Percentiles rank a stretch among this genome's conserved stretches.
phyloP scores from a whole-genome alignment of 2,329 filamentous ascomycete genomes.

The Ophiocordyceps sinensis region DNA sequence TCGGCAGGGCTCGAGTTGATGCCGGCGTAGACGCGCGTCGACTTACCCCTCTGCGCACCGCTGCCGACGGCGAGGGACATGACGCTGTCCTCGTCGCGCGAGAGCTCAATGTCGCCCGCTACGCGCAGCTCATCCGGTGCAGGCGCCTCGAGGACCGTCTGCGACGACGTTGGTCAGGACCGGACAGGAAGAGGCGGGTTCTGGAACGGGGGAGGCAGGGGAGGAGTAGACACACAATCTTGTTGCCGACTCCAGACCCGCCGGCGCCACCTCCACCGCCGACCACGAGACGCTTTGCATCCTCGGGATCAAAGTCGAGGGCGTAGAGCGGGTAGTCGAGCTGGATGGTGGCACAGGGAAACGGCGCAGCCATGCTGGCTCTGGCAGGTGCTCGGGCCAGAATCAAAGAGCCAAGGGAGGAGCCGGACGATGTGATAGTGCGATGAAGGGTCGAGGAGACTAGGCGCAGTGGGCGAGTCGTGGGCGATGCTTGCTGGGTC shows the following conservation, averaged over 20 bases:
- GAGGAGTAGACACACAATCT: slow-evolving; percentile 46
- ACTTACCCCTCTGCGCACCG: slow-evolving; percentile 23
- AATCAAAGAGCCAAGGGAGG: too few species aligned
- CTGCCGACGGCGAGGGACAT: slow-evolving; percentile 60
- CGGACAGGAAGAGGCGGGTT: not conserved
- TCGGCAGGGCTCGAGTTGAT: slow-evolving; percentile 69
- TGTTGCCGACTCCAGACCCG: slow-evolving; percentile 70
- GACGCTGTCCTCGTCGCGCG: slow-evolving; percentile 76
- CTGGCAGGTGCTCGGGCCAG: too few species aligned
- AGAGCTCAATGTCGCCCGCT: slow-evolving; percentile 60
- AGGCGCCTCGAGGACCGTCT: slow-evolving; percentile 62
- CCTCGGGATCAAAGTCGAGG: slow-evolving; percentile 74
- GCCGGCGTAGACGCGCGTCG: slow-evolving; percentile 50
- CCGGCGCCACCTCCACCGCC: slow-evolving; percentile 79
- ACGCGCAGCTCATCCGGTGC: slow-evolving; percentile 48
- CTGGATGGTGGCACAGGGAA: slow-evolving; percentile 44
- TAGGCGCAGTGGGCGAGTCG: too few species aligned
- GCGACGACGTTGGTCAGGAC: slow-evolving; percentile 4
- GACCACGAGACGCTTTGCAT: slow-evolving; percentile 62
- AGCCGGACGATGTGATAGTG: too few species aligned
- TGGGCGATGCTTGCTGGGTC: too few species aligned
- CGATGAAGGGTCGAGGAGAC: too few species aligned
- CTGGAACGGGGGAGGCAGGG: not conserved
- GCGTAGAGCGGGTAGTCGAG: slow-evolving; percentile 76
- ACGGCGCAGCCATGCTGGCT: slow-evolving; percentile 20